Base-by-base conservation (phyloP, 2,329 filamentous ascomycete genomes). In the Fusarium sterilihyphosum region DNA sequence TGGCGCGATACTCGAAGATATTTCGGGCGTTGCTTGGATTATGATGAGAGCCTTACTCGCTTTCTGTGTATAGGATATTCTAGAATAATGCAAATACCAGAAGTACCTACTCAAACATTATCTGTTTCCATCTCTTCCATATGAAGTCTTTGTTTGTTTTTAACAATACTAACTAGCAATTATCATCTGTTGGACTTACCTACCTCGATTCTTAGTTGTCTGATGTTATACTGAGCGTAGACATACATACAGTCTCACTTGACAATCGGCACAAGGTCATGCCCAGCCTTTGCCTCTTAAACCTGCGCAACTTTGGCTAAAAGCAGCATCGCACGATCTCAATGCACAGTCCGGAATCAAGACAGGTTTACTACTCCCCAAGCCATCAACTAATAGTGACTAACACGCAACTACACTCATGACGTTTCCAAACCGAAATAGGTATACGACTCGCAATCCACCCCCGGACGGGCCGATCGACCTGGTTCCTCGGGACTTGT, bases 11-110 rank as follows among this genome's bases (percentile, higher is more conserved):
- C 73, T 67, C 61, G 73, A 65, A 75, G 73, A 75, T 75, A 75
- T 75, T 75, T 73, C 61, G 68, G 58, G 73, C 73, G 73, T 71
- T 72, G 61, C 64, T 58, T 69, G 71, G 64, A 74, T 71, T 74
- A 78, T 80, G 81, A 82, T 78, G 73, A 78, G 78, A 81, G 83
- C 81, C 82, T 84, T 88, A 86, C 88, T 89, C 88, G 88, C 89
- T 90, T 88, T 90, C 88, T 91, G 89, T 82, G 89, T 90, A 90
- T 88, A 84, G 86, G 84, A 86, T 88, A 87, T 84, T 81, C 71
- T 78, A 77, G 71, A 80, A 79, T 80, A 82, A 80, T 78, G 73
- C 84, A 83, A 88, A 90, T 90, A 90, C 88, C 88, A 91, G 89
- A 90, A 88, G 87, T 90, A 91, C 89, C 89, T 88, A 88, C 88